Evolutionary conservation across 345 rosid species (phyloP).

Genomic region (Physaria fendleri): DNA sequence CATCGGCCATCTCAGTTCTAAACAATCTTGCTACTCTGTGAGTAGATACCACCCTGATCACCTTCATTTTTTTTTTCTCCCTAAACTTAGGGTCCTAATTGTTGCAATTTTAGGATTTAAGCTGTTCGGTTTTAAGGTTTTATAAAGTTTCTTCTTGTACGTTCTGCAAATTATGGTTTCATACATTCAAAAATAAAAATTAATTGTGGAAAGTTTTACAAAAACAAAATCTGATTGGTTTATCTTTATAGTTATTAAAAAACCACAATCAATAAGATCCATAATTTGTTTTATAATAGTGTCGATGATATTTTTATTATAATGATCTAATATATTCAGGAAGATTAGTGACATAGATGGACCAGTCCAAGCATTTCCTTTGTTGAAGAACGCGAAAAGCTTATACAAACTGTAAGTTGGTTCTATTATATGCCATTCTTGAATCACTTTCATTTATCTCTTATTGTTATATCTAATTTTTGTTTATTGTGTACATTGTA

Average conservation of each 20-base stretch:
- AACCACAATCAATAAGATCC: too few relatives aligned
- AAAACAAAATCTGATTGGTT: too few relatives aligned
- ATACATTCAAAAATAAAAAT: too few relatives aligned
- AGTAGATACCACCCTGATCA: conserved; percentile 30
- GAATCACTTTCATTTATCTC: conserved; percentile 5
- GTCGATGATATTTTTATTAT: neutral
- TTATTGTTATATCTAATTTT: too few relatives aligned
- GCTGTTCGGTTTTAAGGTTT: too few relatives aligned
- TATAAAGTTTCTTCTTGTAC: too few relatives aligned
- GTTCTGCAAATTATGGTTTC: too few relatives aligned
- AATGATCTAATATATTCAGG: conserved; percentile 33
- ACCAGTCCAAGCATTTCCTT: conserved; percentile 44
- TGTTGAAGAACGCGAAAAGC: conserved; percentile 24
- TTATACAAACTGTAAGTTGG: conserved; percentile 38
- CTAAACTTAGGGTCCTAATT: neutral
- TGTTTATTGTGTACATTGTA: conserved; percentile 18
- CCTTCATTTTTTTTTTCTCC: neutral
- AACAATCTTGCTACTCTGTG: conserved; percentile 33
- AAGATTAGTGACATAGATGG: conserved; percentile 50
- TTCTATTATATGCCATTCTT: neutral
- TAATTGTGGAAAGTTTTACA: too few relatives aligned
- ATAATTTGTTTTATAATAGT: conserved; percentile 5
- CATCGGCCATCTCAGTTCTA: conserved; percentile 36
- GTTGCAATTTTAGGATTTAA: too few relatives aligned
- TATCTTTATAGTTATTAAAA: too few relatives aligned